Evolutionary conservation across 2,329 filamentous ascomycete genomes (phyloP).

Genomic region (Coniochaeta prunicola): DNA sequence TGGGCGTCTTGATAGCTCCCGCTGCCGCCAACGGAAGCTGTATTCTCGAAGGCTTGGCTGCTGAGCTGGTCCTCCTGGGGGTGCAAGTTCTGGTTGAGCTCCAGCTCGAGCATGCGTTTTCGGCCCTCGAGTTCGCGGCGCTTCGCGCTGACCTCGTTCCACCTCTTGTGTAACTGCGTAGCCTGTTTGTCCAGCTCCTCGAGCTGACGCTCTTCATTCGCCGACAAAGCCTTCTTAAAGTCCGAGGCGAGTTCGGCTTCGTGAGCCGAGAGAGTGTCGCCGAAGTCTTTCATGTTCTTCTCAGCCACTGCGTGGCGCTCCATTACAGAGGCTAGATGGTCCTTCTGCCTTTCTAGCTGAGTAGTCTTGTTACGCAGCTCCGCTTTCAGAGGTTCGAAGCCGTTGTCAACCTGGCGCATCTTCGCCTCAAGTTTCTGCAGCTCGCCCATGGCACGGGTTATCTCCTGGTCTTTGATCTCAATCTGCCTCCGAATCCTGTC

Average conservation of each 20-base stretch:
- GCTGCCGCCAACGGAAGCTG: conserved; percentile 46
- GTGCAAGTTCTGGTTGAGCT: conserved; percentile 81
- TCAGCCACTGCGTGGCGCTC: conserved; percentile 62
- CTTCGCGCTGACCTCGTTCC: conserved; percentile 65
- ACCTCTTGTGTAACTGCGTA: conserved; percentile 68
- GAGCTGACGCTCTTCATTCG: conserved; percentile 75
- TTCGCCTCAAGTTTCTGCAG: conserved; percentile 76
- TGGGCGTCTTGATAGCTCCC: conserved; percentile 70
- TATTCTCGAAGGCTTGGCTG: conserved; percentile 63
- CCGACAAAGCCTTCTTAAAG: conserved; percentile 84
- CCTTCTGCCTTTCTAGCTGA: conserved; percentile 65
- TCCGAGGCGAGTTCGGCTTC: conserved; percentile 76
- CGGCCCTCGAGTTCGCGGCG: conserved; percentile 71
- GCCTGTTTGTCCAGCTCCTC: conserved; percentile 62
- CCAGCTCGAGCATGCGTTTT: conserved; percentile 78
- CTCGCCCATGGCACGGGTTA: conserved; percentile 79
- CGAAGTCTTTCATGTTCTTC: conserved; percentile 66
- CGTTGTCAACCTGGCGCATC: conserved; percentile 69
- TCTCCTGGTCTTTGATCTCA: conserved; percentile 77
- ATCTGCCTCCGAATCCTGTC: conserved; percentile 62
- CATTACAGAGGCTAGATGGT: conserved; percentile 64
- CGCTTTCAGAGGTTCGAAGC: conserved; percentile 71
- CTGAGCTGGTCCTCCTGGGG: conserved; percentile 83
- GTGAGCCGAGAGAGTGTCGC: conserved; percentile 67
- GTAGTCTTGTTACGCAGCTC: conserved; percentile 71